phyloP scores from a whole-genome alignment of 352 stramenopile genomes.

The Pythium phragmiticola region DNA sequence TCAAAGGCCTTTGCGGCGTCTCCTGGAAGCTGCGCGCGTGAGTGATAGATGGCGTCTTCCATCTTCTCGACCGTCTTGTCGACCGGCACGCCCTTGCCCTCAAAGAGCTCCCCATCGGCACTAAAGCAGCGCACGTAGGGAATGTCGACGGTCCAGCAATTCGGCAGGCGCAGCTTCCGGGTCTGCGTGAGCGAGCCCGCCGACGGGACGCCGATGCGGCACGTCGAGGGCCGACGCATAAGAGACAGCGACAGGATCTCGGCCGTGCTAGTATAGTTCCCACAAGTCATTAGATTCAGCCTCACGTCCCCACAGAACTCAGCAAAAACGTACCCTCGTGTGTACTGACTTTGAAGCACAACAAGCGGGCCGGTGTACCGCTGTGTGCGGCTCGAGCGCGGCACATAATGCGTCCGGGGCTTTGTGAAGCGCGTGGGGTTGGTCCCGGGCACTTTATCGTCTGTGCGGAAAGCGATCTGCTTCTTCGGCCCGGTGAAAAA shows the following conservation, averaged over 20 bases:
- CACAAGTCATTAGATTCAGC: neutral
- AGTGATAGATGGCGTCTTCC: slow-evolving; percentile 21
- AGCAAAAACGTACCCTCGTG: slow-evolving; percentile 49
- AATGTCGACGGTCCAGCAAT: slow-evolving; percentile 83
- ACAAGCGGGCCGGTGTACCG: slow-evolving; percentile 68
- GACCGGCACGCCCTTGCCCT: slow-evolving; percentile 61
- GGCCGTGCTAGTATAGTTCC: slow-evolving; percentile 34
- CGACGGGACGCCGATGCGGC: slow-evolving; percentile 52
- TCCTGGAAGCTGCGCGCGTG: neutral
- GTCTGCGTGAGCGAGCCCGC: slow-evolving; percentile 66
- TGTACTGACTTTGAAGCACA: slow-evolving; percentile 74
- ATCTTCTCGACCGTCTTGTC: slow-evolving; percentile 38
- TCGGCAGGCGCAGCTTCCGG: slow-evolving; percentile 66
- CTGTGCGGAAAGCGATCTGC: slow-evolving; percentile 58
- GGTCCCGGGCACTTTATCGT: slow-evolving; percentile 50
- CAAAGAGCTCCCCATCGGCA: slow-evolving; percentile 53
- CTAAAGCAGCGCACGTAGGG: slow-evolving; percentile 74
- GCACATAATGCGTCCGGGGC: slow-evolving; percentile 60
- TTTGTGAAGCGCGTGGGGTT: slow-evolving; percentile 46
- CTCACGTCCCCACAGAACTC: neutral
- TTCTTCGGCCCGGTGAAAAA: slow-evolving; percentile 63
- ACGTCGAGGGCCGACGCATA: slow-evolving; percentile 60
- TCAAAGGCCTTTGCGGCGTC: slow-evolving; percentile 33
- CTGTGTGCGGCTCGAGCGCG: slow-evolving; percentile 47
- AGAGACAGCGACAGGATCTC: slow-evolving; percentile 71